Percentiles rank a stretch among this genome's conserved stretches.
Evolutionary conservation across 805 yeast genomes (phyloP).

Genomic region (Barnettozyma wickerhamii): DNA sequence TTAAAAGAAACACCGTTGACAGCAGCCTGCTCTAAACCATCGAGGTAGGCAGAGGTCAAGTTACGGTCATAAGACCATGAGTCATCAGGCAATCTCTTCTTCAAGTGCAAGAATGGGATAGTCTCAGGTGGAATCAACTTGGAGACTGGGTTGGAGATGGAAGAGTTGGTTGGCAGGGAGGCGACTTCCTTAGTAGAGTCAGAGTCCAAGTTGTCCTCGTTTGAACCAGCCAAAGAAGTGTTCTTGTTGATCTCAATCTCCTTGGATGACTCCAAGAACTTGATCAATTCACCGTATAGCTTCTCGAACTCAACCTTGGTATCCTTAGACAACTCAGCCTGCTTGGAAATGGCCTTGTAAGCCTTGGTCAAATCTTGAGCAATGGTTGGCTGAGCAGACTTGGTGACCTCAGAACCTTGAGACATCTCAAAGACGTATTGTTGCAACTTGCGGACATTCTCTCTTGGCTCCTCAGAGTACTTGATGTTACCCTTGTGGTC

Average conservation of each 20-base stretch:
- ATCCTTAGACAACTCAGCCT: slow-evolving; percentile 54
- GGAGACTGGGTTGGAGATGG: slow-evolving; percentile 70
- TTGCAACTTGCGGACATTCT: slow-evolving; percentile 89
- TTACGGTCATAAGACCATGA: slow-evolving; percentile 81
- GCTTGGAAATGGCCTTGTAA: slow-evolving; percentile 76
- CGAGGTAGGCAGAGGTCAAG: slow-evolving; percentile 74
- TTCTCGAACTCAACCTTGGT: slow-evolving; percentile 69
- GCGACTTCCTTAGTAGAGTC: slow-evolving; percentile 76
- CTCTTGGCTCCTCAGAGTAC: slow-evolving; percentile 82
- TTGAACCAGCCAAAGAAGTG: slow-evolving; percentile 48
- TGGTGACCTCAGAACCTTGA: slow-evolving; percentile 83
- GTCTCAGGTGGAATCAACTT: slow-evolving; percentile 74
- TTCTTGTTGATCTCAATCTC: slow-evolving; percentile 68
- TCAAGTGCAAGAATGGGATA: slow-evolving; percentile 91
- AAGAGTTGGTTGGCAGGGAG: slow-evolving; percentile 69
- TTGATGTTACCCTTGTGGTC: slow-evolving; percentile 84
- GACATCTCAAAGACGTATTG: slow-evolving; percentile 97
- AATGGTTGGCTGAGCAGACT: slow-evolving; percentile 64
- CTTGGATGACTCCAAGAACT: slow-evolving; percentile 61
- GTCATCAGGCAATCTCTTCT: slow-evolving; percentile 67
- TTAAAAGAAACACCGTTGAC: slow-evolving; percentile 89
- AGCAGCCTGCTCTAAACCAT: slow-evolving; percentile 91
- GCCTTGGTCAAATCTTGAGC: slow-evolving; percentile 82
- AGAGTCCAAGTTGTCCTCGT: slow-evolving; percentile 45
- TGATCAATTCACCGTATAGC: slow-evolving; percentile 64